Base-by-base conservation (phyloP, 192 early-diverging fungal species). In the Linnemannia schmuckeri region DNA sequence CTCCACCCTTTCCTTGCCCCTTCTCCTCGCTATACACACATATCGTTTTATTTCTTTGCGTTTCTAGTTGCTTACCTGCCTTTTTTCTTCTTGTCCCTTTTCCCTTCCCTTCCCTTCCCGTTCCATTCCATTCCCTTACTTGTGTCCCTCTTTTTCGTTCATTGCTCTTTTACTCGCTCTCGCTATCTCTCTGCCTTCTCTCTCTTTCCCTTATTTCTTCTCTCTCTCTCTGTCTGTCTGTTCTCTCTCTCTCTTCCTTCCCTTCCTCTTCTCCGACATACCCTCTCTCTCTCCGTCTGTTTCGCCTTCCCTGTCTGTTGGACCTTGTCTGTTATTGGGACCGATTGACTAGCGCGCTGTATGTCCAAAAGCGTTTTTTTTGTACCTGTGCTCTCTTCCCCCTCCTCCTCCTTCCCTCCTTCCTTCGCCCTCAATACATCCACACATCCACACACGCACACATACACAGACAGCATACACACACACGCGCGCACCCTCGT, bases 301-400 rank as follows among this genome's bases (percentile, higher is more conserved):
- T 33, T 74, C 73, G 73, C 42, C 46, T 33, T 33, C 30, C 46
- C 44, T 74, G 73, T 49, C 73, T 52, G 73, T 74, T 38, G 41
- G 41, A 49, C 46, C 20, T 40, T 41, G 61, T 30, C 61, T 66
- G 41, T 38, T 72, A 42, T 72, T 71, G 38, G 42, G 37, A 24
- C 41, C 41, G 70, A 71, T 72, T 72, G 70, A 72, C 70, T 72
- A 72, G 70, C 41, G 41, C 70, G 70, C 37, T 44, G 70, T 49
- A 35, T 74, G 70, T 71, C 70, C 70, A 22, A 42, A 38, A 41
- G 70, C 72, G 44, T 66, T 66, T 66, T 66, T 49, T 66, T 66
- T 66, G 61, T 66, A 66, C 61, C 61, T 66, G 61, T 66, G 61
- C 61, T 66, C 61, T 66, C 61, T 66, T 61, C 55, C n/a, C 55